Conservation (phyloP, 2,329 filamentous ascomycete genomes). For the Cladobotryum mycophilum region DNA sequence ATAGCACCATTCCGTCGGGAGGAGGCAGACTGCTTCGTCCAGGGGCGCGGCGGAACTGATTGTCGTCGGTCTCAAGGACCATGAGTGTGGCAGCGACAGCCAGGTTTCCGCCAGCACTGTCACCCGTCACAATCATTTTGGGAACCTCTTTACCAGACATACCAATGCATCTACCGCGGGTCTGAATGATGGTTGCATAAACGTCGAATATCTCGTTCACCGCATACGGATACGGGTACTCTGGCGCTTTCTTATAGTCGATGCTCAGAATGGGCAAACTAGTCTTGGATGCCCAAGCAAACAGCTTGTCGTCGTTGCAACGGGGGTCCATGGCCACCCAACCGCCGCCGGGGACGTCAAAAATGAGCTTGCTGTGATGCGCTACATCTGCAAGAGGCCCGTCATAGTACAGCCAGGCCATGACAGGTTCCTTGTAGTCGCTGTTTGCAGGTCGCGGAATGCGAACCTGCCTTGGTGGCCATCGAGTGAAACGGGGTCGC, state of each 20-base stretch:
- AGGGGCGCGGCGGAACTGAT: conserved; percentile 23
- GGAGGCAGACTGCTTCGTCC: conserved; percentile 54
- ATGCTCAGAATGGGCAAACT: conserved; percentile 85
- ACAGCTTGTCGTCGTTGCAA: conserved; percentile 86
- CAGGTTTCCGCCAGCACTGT: conserved; percentile 45
- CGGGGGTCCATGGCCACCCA: conserved; percentile 97
- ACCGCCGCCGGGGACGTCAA: conserved; percentile 90
- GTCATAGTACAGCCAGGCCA: conserved; percentile 91
- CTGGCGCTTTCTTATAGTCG: conserved; percentile 63
- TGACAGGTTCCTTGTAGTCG: conserved; percentile 75
- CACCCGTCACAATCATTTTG: conserved; percentile 39
- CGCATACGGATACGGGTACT: conserved; percentile 43
- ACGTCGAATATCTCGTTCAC: conserved; percentile 47
- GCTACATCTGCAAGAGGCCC: conserved; percentile 73
- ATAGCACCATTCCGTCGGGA: conserved; percentile 74
- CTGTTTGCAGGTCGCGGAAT: conserved; percentile 77
- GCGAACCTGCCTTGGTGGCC: conserved; percentile 73
- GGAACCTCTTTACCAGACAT: conserved; percentile 35
- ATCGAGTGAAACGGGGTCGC: conserved; percentile 72
- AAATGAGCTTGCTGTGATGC: conserved; percentile 68
- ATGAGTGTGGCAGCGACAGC: conserved; percentile 72
- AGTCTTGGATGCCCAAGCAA: conserved; percentile 85
- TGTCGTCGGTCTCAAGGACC: conserved; percentile 70
- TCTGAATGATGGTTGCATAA: conserved; percentile 31
- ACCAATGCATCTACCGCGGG: conserved; percentile 37